These are phyloP conservation scores for Penicillium riverlandense DNA, from an alignment of 495 filamentous ascomycete species.

Conservation along the genomic window DNA sequence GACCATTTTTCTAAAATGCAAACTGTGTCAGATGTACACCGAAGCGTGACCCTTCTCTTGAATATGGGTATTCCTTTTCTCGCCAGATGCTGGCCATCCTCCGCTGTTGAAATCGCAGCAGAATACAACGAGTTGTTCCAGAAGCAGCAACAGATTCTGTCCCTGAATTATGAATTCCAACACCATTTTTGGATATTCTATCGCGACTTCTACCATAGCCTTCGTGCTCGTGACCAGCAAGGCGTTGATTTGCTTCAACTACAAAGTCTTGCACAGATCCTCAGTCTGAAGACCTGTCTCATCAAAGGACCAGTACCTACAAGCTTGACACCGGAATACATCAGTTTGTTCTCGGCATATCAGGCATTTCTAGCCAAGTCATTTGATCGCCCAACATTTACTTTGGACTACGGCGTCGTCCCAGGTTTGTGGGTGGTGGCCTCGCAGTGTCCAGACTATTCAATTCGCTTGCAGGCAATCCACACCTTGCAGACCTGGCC, in stretches of 20 bases:
- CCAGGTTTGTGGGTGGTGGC: slow-evolving; percentile 6
- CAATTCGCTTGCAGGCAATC: slow-evolving; percentile 10
- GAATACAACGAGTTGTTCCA: slow-evolving; percentile 4
- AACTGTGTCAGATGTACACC: slow-evolving; percentile 1
- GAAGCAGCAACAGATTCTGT: slow-evolving; percentile 7
- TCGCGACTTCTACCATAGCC: background rate
- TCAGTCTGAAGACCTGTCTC: slow-evolving; percentile 8
- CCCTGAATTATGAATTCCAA: slow-evolving; percentile 2
- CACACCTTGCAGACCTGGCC: slow-evolving; percentile 6
- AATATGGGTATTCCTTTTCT: slow-evolving; percentile 10
- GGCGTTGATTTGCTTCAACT: slow-evolving; percentile 3
- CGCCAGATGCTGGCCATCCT: slow-evolving; percentile 9
- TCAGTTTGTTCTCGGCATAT: background rate
- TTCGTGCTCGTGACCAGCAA: background rate
- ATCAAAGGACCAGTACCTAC: slow-evolving; percentile 2
- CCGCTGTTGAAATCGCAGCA: slow-evolving; percentile 2
- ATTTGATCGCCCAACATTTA: slow-evolving; percentile 9
- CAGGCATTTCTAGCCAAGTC: slow-evolving; percentile 4
- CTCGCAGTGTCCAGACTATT: slow-evolving; percentile 7
- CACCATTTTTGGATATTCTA: slow-evolving; percentile 1
- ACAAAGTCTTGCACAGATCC: slow-evolving; percentile 3
- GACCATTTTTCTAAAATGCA: background rate
- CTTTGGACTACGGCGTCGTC: slow-evolving; percentile 8
- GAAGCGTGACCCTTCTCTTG: slow-evolving; percentile 3
- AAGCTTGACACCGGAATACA: slow-evolving; percentile 1